Base-by-base conservation (phyloP, 2,329 filamentous ascomycete genomes). In the Paraconiothyrium sp. region DNA sequence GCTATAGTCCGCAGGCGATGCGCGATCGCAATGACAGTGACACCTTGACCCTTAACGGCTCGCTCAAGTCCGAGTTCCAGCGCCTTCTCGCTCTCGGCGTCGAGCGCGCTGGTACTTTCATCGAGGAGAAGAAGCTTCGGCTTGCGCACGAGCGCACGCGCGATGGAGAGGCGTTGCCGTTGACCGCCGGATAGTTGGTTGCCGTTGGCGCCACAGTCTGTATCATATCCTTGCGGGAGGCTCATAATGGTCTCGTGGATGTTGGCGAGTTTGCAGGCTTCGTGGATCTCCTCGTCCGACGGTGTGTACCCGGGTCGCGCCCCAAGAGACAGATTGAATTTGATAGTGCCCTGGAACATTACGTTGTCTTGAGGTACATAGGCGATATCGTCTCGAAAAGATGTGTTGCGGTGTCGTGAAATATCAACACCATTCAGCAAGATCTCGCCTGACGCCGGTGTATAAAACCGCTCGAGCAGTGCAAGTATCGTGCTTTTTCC, bases 201-300 rank as follows among this genome's bases (percentile, higher is more conserved):
- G 7, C 79, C 80, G 37, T 76, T 78, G 5, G 76, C 71, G 11
- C 80, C 80, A 60, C 76, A 79, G n/a, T 76, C 74, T 0, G 89
- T 92, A 13, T 89, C 78, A 71, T 92, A 92, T 0, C 89, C 88
- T 14, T 89, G 79, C 0, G 89, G 89, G 16, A 92, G 78, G 0
- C 83, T 78, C 59, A 81, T 78, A 67, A 92, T 90, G 27, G 86
- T 87, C 30, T 92, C 88, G 76, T 92, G 89, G 64, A 92, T 90
- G 71, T 90, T 90, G 39, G 89, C 89, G 16, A 90, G 78, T 59
- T 84, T 84, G 71, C 89, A 92, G 0, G 90, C 90, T 57, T 87
- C 85, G 64, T 89, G 83, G 49, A 92, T 88, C 50, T 91, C 89
- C 9, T 81, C 84, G 48, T 87, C 80, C 0, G 83, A 85, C 1